Evolutionary conservation across 352 stramenopile species (phyloP).

Genomic region (Phytophthora pisi): DNA sequence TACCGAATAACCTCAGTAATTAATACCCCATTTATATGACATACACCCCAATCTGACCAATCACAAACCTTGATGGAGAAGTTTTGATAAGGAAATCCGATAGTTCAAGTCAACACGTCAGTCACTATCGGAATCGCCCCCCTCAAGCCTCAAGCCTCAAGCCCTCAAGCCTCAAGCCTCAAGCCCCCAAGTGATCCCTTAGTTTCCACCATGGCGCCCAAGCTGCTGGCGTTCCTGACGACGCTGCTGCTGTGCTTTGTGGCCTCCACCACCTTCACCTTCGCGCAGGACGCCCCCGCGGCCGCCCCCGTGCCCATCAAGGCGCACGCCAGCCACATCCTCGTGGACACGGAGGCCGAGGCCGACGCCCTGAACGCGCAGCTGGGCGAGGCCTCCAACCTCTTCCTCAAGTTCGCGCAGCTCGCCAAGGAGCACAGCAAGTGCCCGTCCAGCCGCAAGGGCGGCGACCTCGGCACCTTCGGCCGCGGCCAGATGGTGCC

Average conservation of each 20-base stretch:
- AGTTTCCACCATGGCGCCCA: slow-evolving; percentile 19
- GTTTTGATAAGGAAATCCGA: too few species aligned
- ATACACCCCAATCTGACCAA: too few species aligned
- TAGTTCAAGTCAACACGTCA: not conserved
- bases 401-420: slow-evolving; percentile 66
- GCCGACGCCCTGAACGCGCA: slow-evolving; percentile 64
- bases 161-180: not conserved
- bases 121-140: not conserved
- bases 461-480: slow-evolving; percentile 76
- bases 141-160: not conserved
- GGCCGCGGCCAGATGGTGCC: slow-evolving; percentile 78
- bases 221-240: slow-evolving; percentile 30
- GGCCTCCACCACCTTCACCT: slow-evolving; percentile 6
- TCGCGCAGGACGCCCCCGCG: slow-evolving; percentile 9
- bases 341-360: slow-evolving; percentile 73
- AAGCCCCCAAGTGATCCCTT: not conserved
- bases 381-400: slow-evolving; percentile 52
- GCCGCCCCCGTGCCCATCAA: slow-evolving; percentile 27
- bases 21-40: too few species aligned
- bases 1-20: too few species aligned
- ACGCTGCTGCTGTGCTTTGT: slow-evolving; percentile 32
- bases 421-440: slow-evolving; percentile 76
- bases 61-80: too few species aligned
- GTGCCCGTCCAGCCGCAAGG: slow-evolving; percentile 67
- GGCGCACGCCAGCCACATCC: slow-evolving; percentile 82